phyloP scores from a whole-genome alignment of 2,329 filamentous ascomycete species.

The Podosphaera xanthii region DNA sequence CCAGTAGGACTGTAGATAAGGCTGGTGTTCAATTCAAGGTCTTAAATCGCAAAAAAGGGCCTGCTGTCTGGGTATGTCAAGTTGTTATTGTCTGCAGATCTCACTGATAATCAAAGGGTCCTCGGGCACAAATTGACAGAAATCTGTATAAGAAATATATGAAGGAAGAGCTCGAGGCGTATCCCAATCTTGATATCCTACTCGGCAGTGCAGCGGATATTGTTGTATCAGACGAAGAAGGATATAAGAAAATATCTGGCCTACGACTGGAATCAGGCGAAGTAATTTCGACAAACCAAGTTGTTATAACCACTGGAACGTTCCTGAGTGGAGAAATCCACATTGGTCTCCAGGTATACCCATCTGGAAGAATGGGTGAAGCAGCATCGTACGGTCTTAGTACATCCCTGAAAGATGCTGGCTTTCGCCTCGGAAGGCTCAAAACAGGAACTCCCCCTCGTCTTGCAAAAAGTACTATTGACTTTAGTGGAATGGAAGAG shows the following conservation, averaged over 20 bases:
- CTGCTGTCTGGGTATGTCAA: slow-evolving; percentile 54
- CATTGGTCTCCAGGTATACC: slow-evolving; percentile 65
- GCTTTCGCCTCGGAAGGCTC: slow-evolving; percentile 68
- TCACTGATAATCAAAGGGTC: slow-evolving; percentile 29
- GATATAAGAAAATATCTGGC: slow-evolving; percentile 53
- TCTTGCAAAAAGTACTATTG: slow-evolving; percentile 58
- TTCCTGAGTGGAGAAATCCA: slow-evolving; percentile 94
- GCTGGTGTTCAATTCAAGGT: slow-evolving; percentile 85
- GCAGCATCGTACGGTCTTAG: slow-evolving; percentile 80
- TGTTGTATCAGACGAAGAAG: slow-evolving; percentile 37
- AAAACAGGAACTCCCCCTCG: slow-evolving; percentile 94
- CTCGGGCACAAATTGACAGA: slow-evolving; percentile 85
- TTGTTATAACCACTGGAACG: slow-evolving; percentile 89
- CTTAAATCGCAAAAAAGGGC: slow-evolving; percentile 72
- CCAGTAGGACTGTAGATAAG: slow-evolving; percentile 75
- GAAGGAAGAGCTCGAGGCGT: slow-evolving; percentile 60
- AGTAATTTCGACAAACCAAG: slow-evolving; percentile 53
- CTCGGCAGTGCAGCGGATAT: slow-evolving; percentile 85
- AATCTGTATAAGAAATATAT: slow-evolving; percentile 75
- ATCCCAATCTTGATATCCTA: slow-evolving; percentile 58
- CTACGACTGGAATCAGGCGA: slow-evolving; percentile 75
- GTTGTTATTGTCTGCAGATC: neutral
- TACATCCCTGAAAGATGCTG: slow-evolving; percentile 69
- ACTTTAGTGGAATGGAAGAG: slow-evolving; percentile 46
- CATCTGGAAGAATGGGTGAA: slow-evolving; percentile 82